These are phyloP conservation scores for Bruguiera parviflora DNA, from an alignment of 345 rosid genomes.

Conservation along the genomic window DNA sequence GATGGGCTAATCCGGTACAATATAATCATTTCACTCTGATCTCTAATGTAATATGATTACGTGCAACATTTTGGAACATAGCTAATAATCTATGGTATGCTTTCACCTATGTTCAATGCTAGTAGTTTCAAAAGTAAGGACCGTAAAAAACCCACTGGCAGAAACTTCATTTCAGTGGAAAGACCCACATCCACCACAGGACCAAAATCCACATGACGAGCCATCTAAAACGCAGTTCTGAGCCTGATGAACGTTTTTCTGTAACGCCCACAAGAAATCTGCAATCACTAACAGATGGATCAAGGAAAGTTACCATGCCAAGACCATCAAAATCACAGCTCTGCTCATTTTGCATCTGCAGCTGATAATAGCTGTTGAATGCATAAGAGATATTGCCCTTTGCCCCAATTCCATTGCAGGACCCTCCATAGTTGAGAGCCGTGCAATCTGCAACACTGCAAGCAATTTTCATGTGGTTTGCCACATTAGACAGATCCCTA, in stretches of 20 bases:
- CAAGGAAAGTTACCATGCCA: slow-evolving; percentile 74
- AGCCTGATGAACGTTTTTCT: slow-evolving; percentile 44
- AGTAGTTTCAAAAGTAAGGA: slow-evolving; percentile 33
- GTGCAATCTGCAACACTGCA: slow-evolving; percentile 90
- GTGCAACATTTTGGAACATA: slow-evolving; percentile 16
- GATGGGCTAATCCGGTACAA: slow-evolving; percentile 10
- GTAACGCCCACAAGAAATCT: slow-evolving; percentile 89
- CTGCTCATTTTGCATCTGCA: slow-evolving; percentile 66
- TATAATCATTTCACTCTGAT: slow-evolving; percentile 5
- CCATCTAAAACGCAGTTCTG: slow-evolving; percentile 29
- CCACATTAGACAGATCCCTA: slow-evolving; percentile 53
- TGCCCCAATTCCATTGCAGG: slow-evolving; percentile 79
- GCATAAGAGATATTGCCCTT: slow-evolving; percentile 88
- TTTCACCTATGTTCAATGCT: slow-evolving; percentile 16
- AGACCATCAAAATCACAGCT: slow-evolving; percentile 92
- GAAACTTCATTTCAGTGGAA: slow-evolving; percentile 26
- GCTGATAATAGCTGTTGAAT: slow-evolving; percentile 94
- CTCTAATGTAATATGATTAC: slow-evolving; percentile 13
- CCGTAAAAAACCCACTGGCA: slow-evolving; percentile 25
- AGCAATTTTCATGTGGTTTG: slow-evolving; percentile 71
- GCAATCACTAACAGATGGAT: slow-evolving; percentile 87
- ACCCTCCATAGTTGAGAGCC: slow-evolving; percentile 78
- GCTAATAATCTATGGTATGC: slow-evolving; percentile 27
- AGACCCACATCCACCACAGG: slow-evolving; percentile 26
- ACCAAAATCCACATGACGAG: slow-evolving; percentile 29